phyloP scores from a whole-genome alignment of 495 filamentous ascomycete genomes.

The Jackrogersella multiformis region DNA sequence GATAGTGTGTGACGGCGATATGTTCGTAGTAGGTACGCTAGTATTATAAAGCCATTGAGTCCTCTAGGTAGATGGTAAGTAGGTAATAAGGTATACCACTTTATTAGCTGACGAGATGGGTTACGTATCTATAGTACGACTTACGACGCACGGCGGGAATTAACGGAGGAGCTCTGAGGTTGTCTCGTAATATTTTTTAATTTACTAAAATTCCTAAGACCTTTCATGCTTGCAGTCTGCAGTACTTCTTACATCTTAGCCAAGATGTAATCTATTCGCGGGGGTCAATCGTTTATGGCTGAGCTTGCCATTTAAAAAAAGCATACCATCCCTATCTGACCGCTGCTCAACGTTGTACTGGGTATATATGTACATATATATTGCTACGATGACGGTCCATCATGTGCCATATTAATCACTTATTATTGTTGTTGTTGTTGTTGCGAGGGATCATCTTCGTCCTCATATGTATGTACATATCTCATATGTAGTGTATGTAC shows the following conservation, averaged over 20 bases:
- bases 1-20: background rate
- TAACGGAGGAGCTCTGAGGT: conserved; percentile 5
- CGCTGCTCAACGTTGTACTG: conserved; percentile 2
- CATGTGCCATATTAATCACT: conserved; percentile 17
- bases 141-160: conserved; percentile 11
- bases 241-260: no score
- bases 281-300: background rate
- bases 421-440: no score
- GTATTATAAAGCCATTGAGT: no score
- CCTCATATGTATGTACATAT: no score
- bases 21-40: background rate
- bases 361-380: background rate
- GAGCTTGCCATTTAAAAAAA: conserved; percentile 7
- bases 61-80: no score
- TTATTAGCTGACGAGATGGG: background rate
- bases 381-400: conserved; percentile 34
- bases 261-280: conserved; percentile 27
- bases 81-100: no score
- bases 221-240: conserved; percentile 16
- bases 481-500: no score
- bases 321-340: conserved; percentile 27
- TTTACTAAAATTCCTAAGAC: conserved; percentile 35
- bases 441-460: conserved; percentile 18
- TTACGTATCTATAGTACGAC: conserved; percentile 1
- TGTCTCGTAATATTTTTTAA: conserved; percentile 32